phyloP scores from a whole-genome alignment of 2,329 filamentous ascomycete species.

The Aspergillus fischeri region DNA sequence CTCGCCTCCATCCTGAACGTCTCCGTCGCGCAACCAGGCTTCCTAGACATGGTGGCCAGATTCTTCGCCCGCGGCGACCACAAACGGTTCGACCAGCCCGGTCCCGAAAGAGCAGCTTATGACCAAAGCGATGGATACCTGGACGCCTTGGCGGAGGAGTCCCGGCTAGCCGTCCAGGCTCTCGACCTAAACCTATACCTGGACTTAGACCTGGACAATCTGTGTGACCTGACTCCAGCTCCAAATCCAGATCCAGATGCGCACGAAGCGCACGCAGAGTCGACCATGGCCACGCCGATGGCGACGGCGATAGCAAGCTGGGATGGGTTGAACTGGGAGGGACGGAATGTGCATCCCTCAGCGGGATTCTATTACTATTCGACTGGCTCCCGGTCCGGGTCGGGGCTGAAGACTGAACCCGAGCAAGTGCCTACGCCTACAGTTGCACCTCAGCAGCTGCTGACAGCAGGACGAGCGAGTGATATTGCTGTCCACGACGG shows the following conservation, averaged over 20 bases:
- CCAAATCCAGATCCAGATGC: background rate
- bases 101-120: background rate
- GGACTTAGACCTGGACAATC: background rate
- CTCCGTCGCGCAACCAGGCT: background rate
- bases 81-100: constrained; percentile 6
- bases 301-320: background rate
- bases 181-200: background rate
- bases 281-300: background rate
- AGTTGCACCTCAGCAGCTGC: background rate
- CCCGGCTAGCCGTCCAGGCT: background rate
- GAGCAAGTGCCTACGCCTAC: background rate
- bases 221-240: too few relatives aligned
- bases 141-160: background rate
- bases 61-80: constrained; percentile 13
- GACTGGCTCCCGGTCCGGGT: background rate
- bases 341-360: background rate
- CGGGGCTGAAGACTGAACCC: background rate
- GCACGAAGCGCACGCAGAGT: background rate
- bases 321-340: background rate
- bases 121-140: background rate
- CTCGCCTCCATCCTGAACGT: constrained; percentile 5
- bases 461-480: background rate
- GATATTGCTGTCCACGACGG: background rate
- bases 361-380: background rate
- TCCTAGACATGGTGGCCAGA: constrained; percentile 1